Conservation (phyloP, 2,329 filamentous ascomycete species). For the Exophiala aquamarina region DNA sequence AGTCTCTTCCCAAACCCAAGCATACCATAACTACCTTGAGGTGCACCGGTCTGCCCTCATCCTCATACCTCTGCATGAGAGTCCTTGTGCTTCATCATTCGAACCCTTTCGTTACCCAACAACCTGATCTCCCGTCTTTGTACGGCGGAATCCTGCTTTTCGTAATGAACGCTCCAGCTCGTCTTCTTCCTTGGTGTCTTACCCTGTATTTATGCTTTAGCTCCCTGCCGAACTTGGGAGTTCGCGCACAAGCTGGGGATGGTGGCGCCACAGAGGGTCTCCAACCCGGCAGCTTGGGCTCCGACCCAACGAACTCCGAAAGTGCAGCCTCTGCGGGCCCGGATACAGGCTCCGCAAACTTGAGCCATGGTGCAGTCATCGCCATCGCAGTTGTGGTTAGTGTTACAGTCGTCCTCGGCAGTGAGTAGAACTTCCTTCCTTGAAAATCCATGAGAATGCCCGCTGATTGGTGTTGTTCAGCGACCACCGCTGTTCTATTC, state of each 20-base stretch:
- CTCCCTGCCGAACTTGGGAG: constrained; percentile 4
- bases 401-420: constrained; percentile 65
- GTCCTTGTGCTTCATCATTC: no score
- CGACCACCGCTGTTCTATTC: constrained; percentile 60
- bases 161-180: no score
- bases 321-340: constrained; percentile 66
- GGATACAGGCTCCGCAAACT: constrained; percentile 57
- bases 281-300: constrained; percentile 20
- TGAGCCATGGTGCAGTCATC: constrained; percentile 69
- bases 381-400: constrained; percentile 74
- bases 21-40: no score
- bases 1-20: no score
- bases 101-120: no score
- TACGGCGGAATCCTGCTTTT: no score
- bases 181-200: background rate
- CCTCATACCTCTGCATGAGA: no score
- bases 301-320: constrained; percentile 43
- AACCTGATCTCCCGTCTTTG: no score
- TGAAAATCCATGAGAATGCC: background rate
- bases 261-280: constrained; percentile 25
- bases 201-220: constrained; percentile 6
- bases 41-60: no score
- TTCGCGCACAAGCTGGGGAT: constrained; percentile 23
- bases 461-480: constrained; percentile 7
- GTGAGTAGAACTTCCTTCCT: constrained; percentile 49